These are phyloP conservation scores for Madurella fahalii DNA, from an alignment of 2,329 filamentous ascomycete genomes.

Conservation along the genomic window DNA sequence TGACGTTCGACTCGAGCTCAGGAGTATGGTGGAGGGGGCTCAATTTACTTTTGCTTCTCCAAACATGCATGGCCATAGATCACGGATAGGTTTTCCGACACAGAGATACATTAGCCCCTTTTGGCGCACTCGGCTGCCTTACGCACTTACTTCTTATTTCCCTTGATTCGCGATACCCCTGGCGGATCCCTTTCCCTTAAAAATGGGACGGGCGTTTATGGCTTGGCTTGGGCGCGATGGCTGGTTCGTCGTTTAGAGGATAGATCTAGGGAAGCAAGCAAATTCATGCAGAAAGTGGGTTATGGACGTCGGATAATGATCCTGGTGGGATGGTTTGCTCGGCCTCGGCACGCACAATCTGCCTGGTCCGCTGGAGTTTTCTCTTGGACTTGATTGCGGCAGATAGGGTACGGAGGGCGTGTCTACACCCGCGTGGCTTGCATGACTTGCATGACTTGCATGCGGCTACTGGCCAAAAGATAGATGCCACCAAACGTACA, in stretches of 20 bases:
- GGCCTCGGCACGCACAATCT: not conserved
- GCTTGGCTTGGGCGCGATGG: too few species aligned
- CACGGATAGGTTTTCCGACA: not conserved
- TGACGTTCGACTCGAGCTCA: not conserved
- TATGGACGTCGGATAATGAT: not conserved
- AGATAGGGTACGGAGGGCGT: not conserved
- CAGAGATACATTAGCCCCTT: not conserved
- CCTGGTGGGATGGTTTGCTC: not conserved
- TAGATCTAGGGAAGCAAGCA: too few species aligned
- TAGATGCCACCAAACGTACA: not conserved
- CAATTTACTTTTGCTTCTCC: not conserved
- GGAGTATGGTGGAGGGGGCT: not conserved
- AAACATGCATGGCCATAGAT: not conserved
- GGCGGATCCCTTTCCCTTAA: too few species aligned
- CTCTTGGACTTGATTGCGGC: not conserved
- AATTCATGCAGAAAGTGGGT: too few species aligned
- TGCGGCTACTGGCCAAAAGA: not conserved
- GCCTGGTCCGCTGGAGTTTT: not conserved
- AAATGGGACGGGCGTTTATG: not conserved
- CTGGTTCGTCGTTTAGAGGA: too few species aligned
- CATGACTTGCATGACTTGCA: constrained; percentile 1
- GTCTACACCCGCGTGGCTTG: not conserved
- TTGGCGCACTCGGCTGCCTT: not conserved
- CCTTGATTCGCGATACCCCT: too few species aligned
- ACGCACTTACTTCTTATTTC: not conserved